Base-by-base conservation (phyloP, 805 yeast species). In the Jamesozyma spencerorum region DNA sequence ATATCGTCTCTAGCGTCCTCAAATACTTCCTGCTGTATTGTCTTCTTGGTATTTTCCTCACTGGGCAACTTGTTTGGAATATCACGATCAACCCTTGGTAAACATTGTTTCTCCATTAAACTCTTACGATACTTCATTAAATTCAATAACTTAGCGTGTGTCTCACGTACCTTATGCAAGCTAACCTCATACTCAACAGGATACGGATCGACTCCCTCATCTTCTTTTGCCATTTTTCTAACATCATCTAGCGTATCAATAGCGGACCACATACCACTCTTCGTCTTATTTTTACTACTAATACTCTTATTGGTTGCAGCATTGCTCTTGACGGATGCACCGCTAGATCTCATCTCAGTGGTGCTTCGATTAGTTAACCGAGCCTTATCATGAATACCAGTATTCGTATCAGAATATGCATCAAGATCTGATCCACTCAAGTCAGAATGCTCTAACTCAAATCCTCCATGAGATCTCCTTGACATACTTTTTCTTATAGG, bases 221-320 rank as follows among this genome's bases (percentile, higher is more conserved):
- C 37, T 59, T 70, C 47, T 51, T 53, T 51, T 1, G 85, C 76
- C 66, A 81, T 69, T 38, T 67, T 68, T 42, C 74, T 72, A 6
- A 86, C 92, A 47, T 85, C 94, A 47, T 85, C 88, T 46, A 90
- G 68, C 0, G 84, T 81, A 51, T 84, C 95, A 37, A 87, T 79
- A 49, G 85, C 94, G 5, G 90, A 79, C 94, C 95, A 88, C 35
- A 85, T 67, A 52, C 73, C 71, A 60, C 85, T 95, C 62, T 79
- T 87, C 45, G 74, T 66, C 5, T 27, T 18, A 6, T 14, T n/a
- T 7, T 18, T 30, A 18, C 30, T 31, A 5, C 17, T 12, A 3
- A 14, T 15, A 13, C 17, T 14, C 12, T 31, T 18, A 7, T 14
- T 17, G 19, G 12, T 27, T 22, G 28, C 18, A 5, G 36, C 14